phyloP scores from a whole-genome alignment of 116 monocot species.

The Cymodocea nodosa region DNA sequence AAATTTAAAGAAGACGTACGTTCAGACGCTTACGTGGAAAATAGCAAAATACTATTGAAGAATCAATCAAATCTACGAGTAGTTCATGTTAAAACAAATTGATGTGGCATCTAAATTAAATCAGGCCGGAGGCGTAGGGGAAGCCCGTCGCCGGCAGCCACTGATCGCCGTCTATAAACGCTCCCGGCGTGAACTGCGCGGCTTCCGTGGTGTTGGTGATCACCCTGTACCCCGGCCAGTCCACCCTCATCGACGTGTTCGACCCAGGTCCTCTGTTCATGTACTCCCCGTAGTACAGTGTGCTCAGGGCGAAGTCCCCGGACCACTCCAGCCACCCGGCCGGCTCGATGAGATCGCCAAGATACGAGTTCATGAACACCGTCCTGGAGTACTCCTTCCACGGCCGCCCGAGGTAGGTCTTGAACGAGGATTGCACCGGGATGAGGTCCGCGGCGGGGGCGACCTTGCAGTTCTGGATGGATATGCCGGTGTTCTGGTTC shows the following conservation, averaged over 20 bases:
- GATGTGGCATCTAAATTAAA: background rate
- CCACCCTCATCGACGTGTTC: constrained; percentile 15
- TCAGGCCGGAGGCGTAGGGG: constrained; percentile 15
- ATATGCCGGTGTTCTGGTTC: constrained; percentile 26
- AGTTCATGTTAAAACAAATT: no score
- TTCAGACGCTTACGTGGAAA: no score
- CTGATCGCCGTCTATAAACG: constrained; percentile 23
- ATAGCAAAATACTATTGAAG: no score
- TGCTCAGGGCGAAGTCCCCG: constrained; percentile 21
- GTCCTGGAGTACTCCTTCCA: constrained; percentile 28
- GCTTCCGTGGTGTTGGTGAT: constrained; percentile 16
- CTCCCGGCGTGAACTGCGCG: constrained; percentile 9
- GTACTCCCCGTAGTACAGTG: constrained; percentile 29
- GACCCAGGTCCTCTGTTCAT: constrained; percentile 19
- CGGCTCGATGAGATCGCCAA: constrained; percentile 20
- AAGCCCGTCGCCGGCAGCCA: constrained; percentile 12
- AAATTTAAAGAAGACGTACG: no score
- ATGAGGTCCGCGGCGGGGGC: constrained; percentile 18
- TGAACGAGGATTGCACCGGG: constrained; percentile 9
- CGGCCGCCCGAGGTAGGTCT: constrained; percentile 25
- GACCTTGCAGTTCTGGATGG: constrained; percentile 20
- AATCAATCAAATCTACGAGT: no score
- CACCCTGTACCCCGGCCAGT: constrained; percentile 24
- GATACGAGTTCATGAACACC: constrained; percentile 11
- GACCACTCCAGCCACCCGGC: constrained; percentile 27